A percentile compares a stretch with the other conserved stretches of the same genome.
phyloP scores from a whole-genome alignment of 305 asterid species.

The Fraxinus albicans region DNA sequence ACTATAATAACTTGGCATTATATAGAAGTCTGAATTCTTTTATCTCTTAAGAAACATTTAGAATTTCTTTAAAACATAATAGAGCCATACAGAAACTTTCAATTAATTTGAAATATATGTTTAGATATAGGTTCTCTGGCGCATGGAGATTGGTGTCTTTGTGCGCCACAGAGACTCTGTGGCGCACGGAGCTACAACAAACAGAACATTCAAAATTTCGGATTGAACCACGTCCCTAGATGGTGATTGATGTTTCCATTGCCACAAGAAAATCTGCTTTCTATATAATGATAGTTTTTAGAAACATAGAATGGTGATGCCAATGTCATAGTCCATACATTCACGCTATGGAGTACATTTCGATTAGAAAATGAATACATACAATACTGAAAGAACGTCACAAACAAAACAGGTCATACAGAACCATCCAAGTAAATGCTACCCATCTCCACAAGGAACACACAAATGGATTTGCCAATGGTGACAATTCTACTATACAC shows the following conservation, averaged over 20 bases:
- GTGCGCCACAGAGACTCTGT: too few species aligned
- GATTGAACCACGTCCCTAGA: not conserved
- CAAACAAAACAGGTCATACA: not conserved
- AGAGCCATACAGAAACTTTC: too few species aligned
- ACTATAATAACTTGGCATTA: too few species aligned
- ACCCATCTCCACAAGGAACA: not conserved
- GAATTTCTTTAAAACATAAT: too few species aligned
- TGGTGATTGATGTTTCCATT: not conserved
- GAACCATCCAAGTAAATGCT: not conserved
- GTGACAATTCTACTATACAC: not conserved
- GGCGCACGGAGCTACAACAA: not conserved
- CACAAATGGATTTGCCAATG: not conserved
- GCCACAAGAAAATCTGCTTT: not conserved
- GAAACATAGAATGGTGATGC: not conserved
- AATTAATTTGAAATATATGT: too few species aligned
- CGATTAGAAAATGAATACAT: not conserved
- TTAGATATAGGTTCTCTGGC: too few species aligned
- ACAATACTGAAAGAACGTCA: not conserved
- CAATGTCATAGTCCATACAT: not conserved
- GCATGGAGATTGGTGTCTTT: too few species aligned
- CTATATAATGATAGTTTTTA: not conserved
- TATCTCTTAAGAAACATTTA: too few species aligned
- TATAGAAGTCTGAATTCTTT: too few species aligned
- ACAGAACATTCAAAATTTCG: not conserved
- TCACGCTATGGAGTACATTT: not conserved